These are phyloP conservation scores for Gossypium lobatum DNA, from an alignment of 441 rosid species.

Conservation along the genomic window DNA sequence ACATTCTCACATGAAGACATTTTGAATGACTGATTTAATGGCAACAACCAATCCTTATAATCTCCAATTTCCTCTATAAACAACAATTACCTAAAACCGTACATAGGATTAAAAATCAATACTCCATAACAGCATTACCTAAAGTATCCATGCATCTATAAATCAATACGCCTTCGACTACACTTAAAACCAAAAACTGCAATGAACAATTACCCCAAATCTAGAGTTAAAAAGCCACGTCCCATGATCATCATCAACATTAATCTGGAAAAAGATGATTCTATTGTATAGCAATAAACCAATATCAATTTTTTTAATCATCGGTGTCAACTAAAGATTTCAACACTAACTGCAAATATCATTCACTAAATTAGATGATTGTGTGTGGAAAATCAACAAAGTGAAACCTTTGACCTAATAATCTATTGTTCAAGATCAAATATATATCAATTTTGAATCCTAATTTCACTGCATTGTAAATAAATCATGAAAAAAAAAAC, in stretches of 20 bases:
- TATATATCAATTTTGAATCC: not conserved
- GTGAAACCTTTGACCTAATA: not conserved
- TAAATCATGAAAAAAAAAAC: conserved; percentile 1
- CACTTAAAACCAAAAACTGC: not conserved
- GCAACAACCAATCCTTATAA: not conserved
- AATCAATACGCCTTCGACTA: not conserved
- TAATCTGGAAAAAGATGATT: not conserved
- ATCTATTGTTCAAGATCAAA: not conserved
- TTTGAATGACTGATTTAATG: not conserved
- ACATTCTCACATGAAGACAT: conserved; percentile 20
- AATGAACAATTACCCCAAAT: not conserved
- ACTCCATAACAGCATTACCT: not conserved
- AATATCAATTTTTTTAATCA: not conserved
- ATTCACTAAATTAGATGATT: conserved; percentile 7
- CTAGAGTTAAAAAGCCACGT: not conserved
- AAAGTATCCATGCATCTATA: not conserved
- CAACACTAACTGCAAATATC: not conserved
- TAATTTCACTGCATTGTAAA: not conserved
- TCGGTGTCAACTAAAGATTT: too few relatives aligned
- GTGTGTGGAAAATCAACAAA: not conserved
- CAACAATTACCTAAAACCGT: not conserved
- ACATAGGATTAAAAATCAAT: not conserved
- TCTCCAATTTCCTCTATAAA: not conserved
- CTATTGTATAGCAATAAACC: not conserved
- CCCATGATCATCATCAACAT: not conserved